Evolutionary conservation across 2,329 filamentous ascomycete genomes (phyloP).

Genomic region (Pestalotiopsis sp.): DNA sequence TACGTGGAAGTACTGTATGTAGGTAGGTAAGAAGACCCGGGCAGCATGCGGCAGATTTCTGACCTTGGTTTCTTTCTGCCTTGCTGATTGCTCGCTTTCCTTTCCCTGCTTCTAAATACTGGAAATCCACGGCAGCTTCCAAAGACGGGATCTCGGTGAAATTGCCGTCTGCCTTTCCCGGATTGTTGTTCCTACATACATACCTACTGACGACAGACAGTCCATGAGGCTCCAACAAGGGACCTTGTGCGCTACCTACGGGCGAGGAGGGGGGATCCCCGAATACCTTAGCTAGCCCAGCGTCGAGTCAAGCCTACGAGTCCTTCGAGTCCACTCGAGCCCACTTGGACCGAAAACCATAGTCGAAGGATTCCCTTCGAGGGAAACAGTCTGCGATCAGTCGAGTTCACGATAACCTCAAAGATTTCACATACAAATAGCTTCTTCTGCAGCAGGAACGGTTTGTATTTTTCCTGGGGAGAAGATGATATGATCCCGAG

Average conservation of each 20-base stretch:
- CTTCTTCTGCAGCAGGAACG: neutral
- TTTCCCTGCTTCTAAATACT: too few relatives aligned
- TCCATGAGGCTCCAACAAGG: neutral
- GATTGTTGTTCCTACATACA: too few relatives aligned
- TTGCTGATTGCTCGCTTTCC: too few relatives aligned
- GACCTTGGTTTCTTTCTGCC: too few relatives aligned
- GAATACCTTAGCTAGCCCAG: neutral
- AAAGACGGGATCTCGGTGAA: too few relatives aligned
- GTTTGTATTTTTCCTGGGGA: neutral
- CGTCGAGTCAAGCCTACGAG: neutral
- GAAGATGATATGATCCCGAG: neutral
- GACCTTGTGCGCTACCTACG: neutral
- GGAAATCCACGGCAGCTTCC: too few relatives aligned
- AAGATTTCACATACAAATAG: neutral
- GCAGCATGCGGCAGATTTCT: too few relatives aligned
- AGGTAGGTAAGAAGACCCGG: too few relatives aligned
- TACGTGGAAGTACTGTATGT: too few relatives aligned
- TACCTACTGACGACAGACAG: too few relatives aligned
- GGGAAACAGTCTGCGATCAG: conserved; percentile 13
- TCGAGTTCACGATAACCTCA: conserved; percentile 8
- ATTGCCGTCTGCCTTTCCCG: too few relatives aligned
- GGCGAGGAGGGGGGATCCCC: neutral
- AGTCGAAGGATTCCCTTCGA: neutral
- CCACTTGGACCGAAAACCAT: conserved; percentile 7
- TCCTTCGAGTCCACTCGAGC: neutral